Base-by-base conservation (phyloP, 805 yeast species). In the Yarrowia sp. region DNA sequence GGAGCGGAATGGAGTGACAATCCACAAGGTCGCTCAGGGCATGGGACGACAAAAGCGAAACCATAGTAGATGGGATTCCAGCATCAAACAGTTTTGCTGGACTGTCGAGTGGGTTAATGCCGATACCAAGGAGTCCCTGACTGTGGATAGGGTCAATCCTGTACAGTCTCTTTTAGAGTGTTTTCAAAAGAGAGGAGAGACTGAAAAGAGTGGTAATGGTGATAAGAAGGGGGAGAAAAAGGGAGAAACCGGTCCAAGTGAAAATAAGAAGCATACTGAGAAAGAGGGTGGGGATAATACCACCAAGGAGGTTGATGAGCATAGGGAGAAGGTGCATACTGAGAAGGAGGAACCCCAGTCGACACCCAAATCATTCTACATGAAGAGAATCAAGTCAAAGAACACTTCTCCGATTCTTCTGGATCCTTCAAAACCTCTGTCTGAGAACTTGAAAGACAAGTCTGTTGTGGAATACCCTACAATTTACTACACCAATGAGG, bases 401-500 rank as follows among this genome's bases (percentile, higher is more conserved):
- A 43, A 66, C 48, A 66, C 56, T 4, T 48, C 58, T 11, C 51
- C 67, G 5, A 41, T 66, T 21, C 22, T 38, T 9, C 43, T 74
- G 30, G 68, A 70, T 22, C 58, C 61, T 14, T 41, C 41, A 11
- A 21, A 44, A 41, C 71, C 80, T 1, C 76, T 89, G 1, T 82
- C 82, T 0, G 83, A 81, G 24, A 78, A 79, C 0, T 69, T 91
- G n/a, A 76, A 77, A 66, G 84, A 85, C 36, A 80, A 80, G 65
- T 79, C 85, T 0, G 89, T 91, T 0, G 79, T 90, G 36, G 97
- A 91, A 72, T 91, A 82, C 68, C 96, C 97, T 0, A 87, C 92
- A 0, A 77, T 91, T 4, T 80, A 65, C 24, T 66, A 22, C 61
- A 63, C 43, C 67, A 66, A 21, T 48, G 67, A 32, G 68, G 70